Evolutionary conservation across 2,329 filamentous ascomycete species (phyloP).

Genomic region (Pseudofabraea citricarpa): DNA sequence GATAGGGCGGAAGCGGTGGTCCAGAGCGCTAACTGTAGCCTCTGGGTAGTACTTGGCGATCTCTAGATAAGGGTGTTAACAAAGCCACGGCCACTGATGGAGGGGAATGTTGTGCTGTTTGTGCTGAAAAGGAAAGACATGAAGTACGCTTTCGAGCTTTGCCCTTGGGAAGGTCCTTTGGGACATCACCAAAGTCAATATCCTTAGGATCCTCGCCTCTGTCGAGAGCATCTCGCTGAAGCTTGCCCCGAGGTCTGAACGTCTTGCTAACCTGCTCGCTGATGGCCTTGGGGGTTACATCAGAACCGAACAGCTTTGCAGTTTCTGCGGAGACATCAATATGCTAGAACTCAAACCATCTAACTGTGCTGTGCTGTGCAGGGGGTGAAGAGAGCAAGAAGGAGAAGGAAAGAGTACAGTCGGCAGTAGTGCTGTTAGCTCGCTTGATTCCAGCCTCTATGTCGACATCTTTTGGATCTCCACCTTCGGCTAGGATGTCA

Average conservation of each 20-base stretch:
- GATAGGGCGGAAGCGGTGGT: constrained; percentile 25
- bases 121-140: background rate
- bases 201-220: constrained; percentile 36
- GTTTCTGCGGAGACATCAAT: constrained; percentile 10
- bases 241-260: constrained; percentile 48
- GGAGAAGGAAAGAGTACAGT: background rate
- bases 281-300: constrained; percentile 25
- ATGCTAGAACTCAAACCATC: constrained; percentile 1
- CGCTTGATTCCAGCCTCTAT: background rate
- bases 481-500: constrained; percentile 35
- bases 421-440: too few species aligned
- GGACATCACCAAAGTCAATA: constrained; percentile 6
- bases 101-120: constrained; percentile 9
- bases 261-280: constrained; percentile 49
- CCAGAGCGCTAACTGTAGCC: constrained; percentile 16
- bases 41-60: constrained; percentile 17
- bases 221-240: constrained; percentile 37
- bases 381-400: background rate
- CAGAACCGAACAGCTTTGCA: constrained; percentile 8
- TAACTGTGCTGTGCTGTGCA: constrained; percentile 3
- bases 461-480: constrained; percentile 30
- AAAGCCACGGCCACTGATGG: too few species aligned
- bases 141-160: constrained; percentile 1
- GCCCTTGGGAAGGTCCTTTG: constrained; percentile 7
- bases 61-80: constrained; percentile 12